Percentiles rank a stretch among this genome's conserved stretches.
Evolutionary conservation across 805 yeast species (phyloP).

Genomic region (Kazachstania taianensis): DNA sequence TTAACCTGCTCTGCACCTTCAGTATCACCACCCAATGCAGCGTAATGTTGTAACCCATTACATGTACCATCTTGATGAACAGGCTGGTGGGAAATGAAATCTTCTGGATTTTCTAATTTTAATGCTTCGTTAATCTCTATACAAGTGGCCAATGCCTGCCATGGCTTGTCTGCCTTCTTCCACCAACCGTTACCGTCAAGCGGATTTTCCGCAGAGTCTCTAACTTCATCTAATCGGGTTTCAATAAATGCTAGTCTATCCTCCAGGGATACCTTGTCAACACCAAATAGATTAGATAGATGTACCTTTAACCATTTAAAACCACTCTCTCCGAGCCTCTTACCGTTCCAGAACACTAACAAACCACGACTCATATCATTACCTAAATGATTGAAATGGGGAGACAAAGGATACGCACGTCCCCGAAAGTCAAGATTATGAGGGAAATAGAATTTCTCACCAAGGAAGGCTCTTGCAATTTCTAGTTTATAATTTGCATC

Average conservation of each 20-base stretch:
- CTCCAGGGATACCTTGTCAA: constrained; percentile 58
- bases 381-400: constrained; percentile 74
- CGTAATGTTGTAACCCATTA: constrained; percentile 79
- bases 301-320: constrained; percentile 69
- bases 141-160: constrained; percentile 70
- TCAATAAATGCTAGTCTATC: constrained; percentile 55
- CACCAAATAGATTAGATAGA: constrained; percentile 61
- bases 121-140: constrained; percentile 55
- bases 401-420: constrained; percentile 72
- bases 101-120: constrained; percentile 51
- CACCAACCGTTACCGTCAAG: constrained; percentile 50
- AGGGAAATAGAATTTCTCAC: constrained; percentile 70
- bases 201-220: constrained; percentile 56
- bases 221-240: constrained; percentile 43
- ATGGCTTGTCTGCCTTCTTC: constrained; percentile 68
- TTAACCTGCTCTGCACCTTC: constrained; percentile 80
- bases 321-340: constrained; percentile 53
- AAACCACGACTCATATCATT: constrained; percentile 68
- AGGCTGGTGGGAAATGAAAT: constrained; percentile 60
- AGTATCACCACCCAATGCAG: constrained; percentile 76
- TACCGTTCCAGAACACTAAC: constrained; percentile 69
- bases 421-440: constrained; percentile 79
- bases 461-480: constrained; percentile 85
- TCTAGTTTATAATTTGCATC: constrained; percentile 89
- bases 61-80: constrained; percentile 85